These are phyloP conservation scores for Leishmania martiniquensis DNA, from an alignment of 208 protist species.

Conservation along the genomic window DNA sequence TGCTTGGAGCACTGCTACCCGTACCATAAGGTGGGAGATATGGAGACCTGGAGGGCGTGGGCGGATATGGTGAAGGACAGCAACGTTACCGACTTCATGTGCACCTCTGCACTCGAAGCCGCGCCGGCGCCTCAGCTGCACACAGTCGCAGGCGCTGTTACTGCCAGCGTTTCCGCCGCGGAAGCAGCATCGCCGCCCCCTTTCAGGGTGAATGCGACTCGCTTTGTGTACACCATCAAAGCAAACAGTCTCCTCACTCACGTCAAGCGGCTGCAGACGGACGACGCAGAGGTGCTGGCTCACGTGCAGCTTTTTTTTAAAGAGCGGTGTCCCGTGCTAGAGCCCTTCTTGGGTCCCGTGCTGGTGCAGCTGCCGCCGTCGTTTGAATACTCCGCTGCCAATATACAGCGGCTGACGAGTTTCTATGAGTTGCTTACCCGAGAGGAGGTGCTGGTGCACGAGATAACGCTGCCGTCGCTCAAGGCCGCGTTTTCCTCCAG, in stretches of 20 bases:
- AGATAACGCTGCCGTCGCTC: conserved; percentile 4
- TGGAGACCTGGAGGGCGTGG: conserved; percentile 57
- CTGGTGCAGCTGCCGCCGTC: conserved; percentile 75
- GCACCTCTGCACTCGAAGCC: background rate
- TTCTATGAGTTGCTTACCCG: conserved; percentile 45
- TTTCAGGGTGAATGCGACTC: conserved; percentile 7
- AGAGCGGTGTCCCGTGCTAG: conserved; percentile 43
- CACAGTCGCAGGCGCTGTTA: background rate
- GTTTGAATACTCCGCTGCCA: conserved; percentile 40
- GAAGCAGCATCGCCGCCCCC: background rate
- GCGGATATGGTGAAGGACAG: conserved; percentile 43
- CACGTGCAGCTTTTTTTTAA: conserved; percentile 60
- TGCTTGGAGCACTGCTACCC: conserved; percentile 85
- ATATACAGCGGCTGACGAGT: conserved; percentile 48
- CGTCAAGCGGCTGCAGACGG: conserved; percentile 53
- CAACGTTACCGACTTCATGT: conserved; percentile 3
- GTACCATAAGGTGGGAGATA: conserved; percentile 61
- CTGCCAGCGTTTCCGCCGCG: background rate
- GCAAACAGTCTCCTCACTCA: conserved; percentile 83
- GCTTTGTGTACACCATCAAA: conserved; percentile 76
- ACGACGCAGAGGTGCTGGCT: conserved; percentile 41
- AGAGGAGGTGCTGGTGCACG: conserved; percentile 17
- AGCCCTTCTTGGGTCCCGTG: conserved; percentile 58
- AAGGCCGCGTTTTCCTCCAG: background rate
- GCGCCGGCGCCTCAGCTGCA: background rate